Conservation (phyloP, 495 filamentous ascomycete species). For the Geoglossum glabrum region DNA sequence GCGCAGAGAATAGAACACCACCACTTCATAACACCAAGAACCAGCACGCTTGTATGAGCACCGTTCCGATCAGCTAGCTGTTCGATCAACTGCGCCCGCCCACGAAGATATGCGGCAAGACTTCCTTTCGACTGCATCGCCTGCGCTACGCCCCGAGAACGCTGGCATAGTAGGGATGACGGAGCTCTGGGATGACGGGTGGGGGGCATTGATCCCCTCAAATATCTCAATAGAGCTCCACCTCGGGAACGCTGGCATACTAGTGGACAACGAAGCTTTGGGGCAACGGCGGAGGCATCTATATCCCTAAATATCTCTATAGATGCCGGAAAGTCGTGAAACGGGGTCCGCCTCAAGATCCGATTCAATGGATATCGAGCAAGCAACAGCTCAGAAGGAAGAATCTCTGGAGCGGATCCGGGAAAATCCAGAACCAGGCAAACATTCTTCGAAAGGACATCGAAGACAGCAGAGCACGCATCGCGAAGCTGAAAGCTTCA, state of each 20-base stretch:
- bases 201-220: too few relatives aligned
- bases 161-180: too few relatives aligned
- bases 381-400: conserved; percentile 19
- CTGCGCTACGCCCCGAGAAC: too few relatives aligned
- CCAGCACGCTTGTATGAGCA: too few relatives aligned
- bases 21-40: too few relatives aligned
- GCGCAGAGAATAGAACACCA: too few relatives aligned
- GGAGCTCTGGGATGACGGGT: too few relatives aligned
- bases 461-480: conserved; percentile 25
- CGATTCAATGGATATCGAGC: conserved; percentile 20
- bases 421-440: conserved; percentile 21
- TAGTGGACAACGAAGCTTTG: conserved; percentile 48
- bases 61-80: too few relatives aligned
- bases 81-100: too few relatives aligned
- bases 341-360: not conserved
- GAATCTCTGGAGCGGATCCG: conserved; percentile 18
- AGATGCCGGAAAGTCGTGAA: not conserved
- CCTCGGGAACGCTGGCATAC: conserved; percentile 38
- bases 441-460: conserved; percentile 28
- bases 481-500: conserved; percentile 23
- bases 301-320: conserved; percentile 7
- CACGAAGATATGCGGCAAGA: conserved; percentile 23
- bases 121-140: conserved; percentile 53
- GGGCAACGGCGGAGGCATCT: conserved; percentile 32
- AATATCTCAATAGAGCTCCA: conserved; percentile 53